phyloP scores from a whole-genome alignment of 208 protist genomes.

The Trypanosoma boissoni region DNA sequence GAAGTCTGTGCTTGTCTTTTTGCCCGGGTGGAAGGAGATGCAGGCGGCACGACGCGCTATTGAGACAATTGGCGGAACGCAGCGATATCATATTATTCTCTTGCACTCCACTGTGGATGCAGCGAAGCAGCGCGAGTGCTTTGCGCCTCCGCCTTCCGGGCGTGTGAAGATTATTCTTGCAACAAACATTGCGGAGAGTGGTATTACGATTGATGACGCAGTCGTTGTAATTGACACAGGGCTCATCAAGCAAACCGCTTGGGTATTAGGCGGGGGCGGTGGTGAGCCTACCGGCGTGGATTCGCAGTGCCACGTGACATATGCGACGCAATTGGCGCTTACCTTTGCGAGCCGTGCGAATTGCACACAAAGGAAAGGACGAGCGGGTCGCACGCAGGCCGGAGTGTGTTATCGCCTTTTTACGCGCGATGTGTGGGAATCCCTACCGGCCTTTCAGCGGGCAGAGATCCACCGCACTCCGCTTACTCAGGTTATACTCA shows the following conservation, averaged over 20 bases:
- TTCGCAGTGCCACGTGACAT: slow-evolving; percentile 17
- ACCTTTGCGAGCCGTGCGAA: slow-evolving; percentile 92
- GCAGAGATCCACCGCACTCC: slow-evolving; percentile 94
- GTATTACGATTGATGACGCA: slow-evolving; percentile 96
- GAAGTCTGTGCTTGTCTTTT: slow-evolving; percentile 98
- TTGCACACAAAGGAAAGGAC: slow-evolving; percentile 98
- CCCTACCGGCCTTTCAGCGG: slow-evolving; percentile 61
- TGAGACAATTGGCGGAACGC: slow-evolving; percentile 35
- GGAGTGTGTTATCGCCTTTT: slow-evolving; percentile 98
- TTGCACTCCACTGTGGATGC: slow-evolving; percentile 85
- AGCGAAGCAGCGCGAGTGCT: slow-evolving; percentile 88
- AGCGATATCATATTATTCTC: slow-evolving; percentile 70
- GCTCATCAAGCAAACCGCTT: slow-evolving; percentile 90
- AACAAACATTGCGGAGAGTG: slow-evolving; percentile 97
- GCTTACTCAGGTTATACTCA: slow-evolving; percentile 92
- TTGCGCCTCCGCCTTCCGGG: slow-evolving; percentile 75
- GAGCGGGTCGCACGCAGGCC: slow-evolving; percentile 97
- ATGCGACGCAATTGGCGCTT: slow-evolving; percentile 70
- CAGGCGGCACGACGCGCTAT: slow-evolving; percentile 58
- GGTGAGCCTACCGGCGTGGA: slow-evolving; percentile 21
- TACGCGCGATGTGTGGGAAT: slow-evolving; percentile 62
- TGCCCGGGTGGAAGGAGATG: slow-evolving; percentile 99
- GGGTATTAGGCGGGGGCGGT: slow-evolving; percentile 26
- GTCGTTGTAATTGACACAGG: slow-evolving; percentile 95
- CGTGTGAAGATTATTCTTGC: slow-evolving; percentile 93